Conservation (phyloP, 2,329 filamentous ascomycete species). For the Raffaelea arxii region DNA sequence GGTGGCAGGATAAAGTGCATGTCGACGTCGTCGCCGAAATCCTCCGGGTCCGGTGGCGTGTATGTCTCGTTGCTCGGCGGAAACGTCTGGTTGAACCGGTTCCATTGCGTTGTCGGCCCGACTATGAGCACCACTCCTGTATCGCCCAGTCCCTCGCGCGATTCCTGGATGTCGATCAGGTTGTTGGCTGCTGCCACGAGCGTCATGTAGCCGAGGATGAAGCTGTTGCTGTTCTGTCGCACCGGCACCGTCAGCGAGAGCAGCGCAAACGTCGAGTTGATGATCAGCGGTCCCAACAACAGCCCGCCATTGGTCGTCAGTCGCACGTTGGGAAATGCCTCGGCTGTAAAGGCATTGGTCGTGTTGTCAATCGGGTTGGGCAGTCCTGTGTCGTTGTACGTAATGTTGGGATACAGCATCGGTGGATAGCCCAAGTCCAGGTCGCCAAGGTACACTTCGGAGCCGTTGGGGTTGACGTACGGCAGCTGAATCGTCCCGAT, state of each 20-base stretch:
- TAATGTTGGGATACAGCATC: slow-evolving; percentile 68
- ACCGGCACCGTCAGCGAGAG: slow-evolving; percentile 76
- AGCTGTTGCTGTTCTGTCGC: slow-evolving; percentile 51
- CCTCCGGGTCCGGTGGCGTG: slow-evolving; percentile 22
- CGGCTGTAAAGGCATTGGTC: slow-evolving; percentile 33
- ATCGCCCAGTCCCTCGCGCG: slow-evolving; percentile 58
- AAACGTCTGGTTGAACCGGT: slow-evolving; percentile 44
- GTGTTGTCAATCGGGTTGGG: slow-evolving; percentile 30
- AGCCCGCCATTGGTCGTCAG: slow-evolving; percentile 46
- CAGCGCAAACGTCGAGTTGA: slow-evolving; percentile 66
- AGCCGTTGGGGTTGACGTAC: slow-evolving; percentile 47
- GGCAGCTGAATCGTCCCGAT: slow-evolving; percentile 50
- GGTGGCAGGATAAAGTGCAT: slow-evolving; percentile 56
- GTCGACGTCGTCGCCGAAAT: slow-evolving; percentile 29
- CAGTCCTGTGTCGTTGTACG: slow-evolving; percentile 41
- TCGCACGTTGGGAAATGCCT: slow-evolving; percentile 39
- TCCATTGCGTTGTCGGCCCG: slow-evolving; percentile 56
- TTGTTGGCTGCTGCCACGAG: slow-evolving; percentile 60
- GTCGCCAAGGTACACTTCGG: slow-evolving; percentile 51
- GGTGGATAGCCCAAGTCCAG: slow-evolving; percentile 58
- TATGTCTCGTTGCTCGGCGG: slow-evolving; percentile 38
- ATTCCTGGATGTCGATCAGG: slow-evolving; percentile 51
- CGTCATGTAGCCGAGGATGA: slow-evolving; percentile 76
- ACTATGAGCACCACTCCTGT: slow-evolving; percentile 64
- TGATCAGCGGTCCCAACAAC: slow-evolving; percentile 64